These are phyloP conservation scores for Rutidosis leptorrhynchoides DNA, from an alignment of 129 eudicot genomes.

Conservation along the genomic window DNA sequence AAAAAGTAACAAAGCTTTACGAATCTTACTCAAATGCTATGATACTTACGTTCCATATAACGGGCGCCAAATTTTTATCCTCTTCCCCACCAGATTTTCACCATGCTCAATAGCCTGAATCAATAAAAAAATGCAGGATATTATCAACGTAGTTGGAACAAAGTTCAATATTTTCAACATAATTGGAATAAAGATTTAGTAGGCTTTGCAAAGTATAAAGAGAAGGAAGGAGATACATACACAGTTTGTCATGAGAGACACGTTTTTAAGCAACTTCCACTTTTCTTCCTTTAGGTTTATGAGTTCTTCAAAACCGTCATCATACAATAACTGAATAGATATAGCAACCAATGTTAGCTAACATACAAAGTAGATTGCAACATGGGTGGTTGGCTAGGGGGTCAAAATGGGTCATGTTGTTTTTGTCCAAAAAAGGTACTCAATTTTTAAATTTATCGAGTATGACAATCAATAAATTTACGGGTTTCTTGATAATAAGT, in stretches of 20 bases:
- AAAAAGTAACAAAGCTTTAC: neutral
- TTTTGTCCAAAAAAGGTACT: too few species aligned
- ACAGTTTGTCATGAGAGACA: constrained; percentile 5
- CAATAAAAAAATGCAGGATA: neutral
- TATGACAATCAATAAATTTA: too few species aligned
- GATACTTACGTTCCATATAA: constrained; percentile 41
- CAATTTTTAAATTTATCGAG: too few species aligned
- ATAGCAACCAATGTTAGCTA: constrained; percentile 9
- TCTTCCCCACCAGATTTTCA: constrained; percentile 43
- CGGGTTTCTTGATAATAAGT: too few species aligned
- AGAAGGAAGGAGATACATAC: constrained; percentile 21
- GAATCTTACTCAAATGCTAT: constrained; percentile 8
- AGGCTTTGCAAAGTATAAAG: neutral
- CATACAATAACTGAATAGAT: constrained; percentile 29
- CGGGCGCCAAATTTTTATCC: constrained; percentile 71
- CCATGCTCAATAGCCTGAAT: constrained; percentile 31
- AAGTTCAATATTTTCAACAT: too few species aligned
- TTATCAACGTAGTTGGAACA: too few species aligned
- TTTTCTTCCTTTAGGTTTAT: constrained; percentile 22
- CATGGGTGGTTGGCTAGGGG: too few species aligned
- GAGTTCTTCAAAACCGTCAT: constrained; percentile 27
- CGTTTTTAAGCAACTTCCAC: constrained; percentile 37
- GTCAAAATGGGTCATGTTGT: too few species aligned
- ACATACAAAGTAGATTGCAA: neutral
- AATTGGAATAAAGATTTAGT: too few species aligned